A percentile compares a stretch with the other conserved stretches of the same genome.
phyloP scores from a whole-genome alignment of 2,329 filamentous ascomycete genomes.

The Trichoderma sp. region DNA sequence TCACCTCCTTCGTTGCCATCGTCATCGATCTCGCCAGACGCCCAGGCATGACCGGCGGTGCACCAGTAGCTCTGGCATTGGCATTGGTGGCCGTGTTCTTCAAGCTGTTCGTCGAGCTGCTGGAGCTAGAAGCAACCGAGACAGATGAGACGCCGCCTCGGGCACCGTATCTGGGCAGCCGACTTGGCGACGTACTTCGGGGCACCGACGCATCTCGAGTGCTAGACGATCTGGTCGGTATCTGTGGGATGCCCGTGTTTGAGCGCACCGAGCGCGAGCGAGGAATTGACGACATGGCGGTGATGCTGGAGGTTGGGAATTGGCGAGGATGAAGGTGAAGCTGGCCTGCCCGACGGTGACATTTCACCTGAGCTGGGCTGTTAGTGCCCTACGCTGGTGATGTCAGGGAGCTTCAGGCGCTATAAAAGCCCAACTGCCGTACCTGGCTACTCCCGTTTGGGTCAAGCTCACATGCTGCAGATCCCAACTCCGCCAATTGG shows the following conservation, averaged over 20 bases:
- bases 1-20: constrained; percentile 14
- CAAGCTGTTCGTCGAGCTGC: constrained; percentile 14
- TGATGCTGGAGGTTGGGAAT: neutral
- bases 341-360: neutral
- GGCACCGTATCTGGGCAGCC: constrained; percentile 38
- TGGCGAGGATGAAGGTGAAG: neutral
- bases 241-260: neutral
- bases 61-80: neutral
- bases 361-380: neutral
- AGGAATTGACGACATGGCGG: constrained; percentile 27
- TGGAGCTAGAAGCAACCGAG: constrained; percentile 29
- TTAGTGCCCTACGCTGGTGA: constrained; percentile 8
- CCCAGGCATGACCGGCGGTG: constrained; percentile 20
- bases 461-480: neutral
- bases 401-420: constrained; percentile 12
- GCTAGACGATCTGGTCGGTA: constrained; percentile 28
- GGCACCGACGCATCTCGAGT: constrained; percentile 26
- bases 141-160: constrained; percentile 42
- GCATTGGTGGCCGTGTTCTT: constrained; percentile 22
- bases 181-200: constrained; percentile 47
- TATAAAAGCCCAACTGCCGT: constrained; percentile 18
- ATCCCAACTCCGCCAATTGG: constrained; percentile 3
- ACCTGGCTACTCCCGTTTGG: constrained; percentile 17
- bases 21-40: constrained; percentile 14
- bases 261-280: constrained; percentile 50